Base-by-base conservation (phyloP, 1,139 yeast genomes). In the Debaryomycetaceae sp. region DNA sequence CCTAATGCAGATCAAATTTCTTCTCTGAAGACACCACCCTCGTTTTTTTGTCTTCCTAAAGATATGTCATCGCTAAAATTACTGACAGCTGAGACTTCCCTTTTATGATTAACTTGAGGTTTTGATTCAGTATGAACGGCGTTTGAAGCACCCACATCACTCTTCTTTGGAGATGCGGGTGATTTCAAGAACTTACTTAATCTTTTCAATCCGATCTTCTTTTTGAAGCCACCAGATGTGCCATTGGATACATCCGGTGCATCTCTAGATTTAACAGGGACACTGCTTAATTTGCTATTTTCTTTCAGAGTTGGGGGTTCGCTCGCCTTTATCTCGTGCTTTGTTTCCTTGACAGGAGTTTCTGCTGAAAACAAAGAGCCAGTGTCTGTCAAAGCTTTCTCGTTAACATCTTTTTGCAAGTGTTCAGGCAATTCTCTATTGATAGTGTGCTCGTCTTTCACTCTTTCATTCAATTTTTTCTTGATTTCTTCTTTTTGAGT, bases 341-440 rank as follows among this genome's bases (percentile, higher is more conserved):
- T 46, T 6, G 56, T 50, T 32, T 45, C 51, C 37, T 48, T 47
- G 22, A 41, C 44, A 19, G 54, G 57, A 29, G 52, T 58, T 40
- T 63, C 58, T 17, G 57, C 41, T 6, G 72, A 55, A 43, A 72
- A 71, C 18, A 72, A 53, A 0, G 74, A 67, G 2, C 70, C 62
- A 19, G 73, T 66, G 48, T 73, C 78, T 36, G 60, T 60, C 34
- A 70, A 55, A 46, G 63, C 65, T 41, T 55, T 55, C 47, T 73
- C 79, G 43, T 68, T 56, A 17, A 78, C 56, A 5, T 71, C 73
- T 35, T 56, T 55, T 45, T 63, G 66, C 52, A 78, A 64, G 56
- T 78, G 83, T 38, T 73, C 79, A 11, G 83, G 83, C 47, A 76
- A 69, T 46, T 70, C 76, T 17, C 51, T 55, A 49, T 77, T 76